phyloP scores from a whole-genome alignment of 2,329 filamentous ascomycete species.

The Aureobasidium mangrovei region DNA sequence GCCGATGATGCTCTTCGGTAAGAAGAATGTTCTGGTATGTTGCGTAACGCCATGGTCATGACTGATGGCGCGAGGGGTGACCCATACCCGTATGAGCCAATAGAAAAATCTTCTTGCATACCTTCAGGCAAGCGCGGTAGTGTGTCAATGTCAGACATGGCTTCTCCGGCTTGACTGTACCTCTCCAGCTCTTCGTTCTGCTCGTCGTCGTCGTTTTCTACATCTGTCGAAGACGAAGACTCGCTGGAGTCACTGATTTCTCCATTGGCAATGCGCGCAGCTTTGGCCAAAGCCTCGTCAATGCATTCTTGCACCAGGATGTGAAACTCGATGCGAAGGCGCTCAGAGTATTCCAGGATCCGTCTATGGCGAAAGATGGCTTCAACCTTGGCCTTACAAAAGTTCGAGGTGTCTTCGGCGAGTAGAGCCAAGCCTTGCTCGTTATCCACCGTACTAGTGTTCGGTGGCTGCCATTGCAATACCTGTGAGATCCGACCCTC shows the following conservation, averaged over 20 bases:
- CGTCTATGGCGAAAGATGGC: constrained; percentile 83
- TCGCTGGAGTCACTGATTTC: constrained; percentile 68
- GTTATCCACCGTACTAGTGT: constrained; percentile 81
- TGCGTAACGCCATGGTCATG: constrained; percentile 48
- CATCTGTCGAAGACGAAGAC: constrained; percentile 16
- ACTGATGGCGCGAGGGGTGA: constrained; percentile 44
- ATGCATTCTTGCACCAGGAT: constrained; percentile 93
- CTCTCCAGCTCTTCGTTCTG: constrained; percentile 41
- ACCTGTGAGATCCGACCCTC: constrained; percentile 93
- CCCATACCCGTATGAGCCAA: neutral
- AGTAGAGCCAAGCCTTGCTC: constrained; percentile 81
- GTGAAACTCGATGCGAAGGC: constrained; percentile 89
- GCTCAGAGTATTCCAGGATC: constrained; percentile 91
- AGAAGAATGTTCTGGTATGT: constrained; percentile 38
- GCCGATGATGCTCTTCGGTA: constrained; percentile 49
- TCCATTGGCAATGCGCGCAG: constrained; percentile 76
- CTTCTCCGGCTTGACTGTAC: neutral
- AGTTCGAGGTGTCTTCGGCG: constrained; percentile 81
- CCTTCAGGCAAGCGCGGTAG: constrained; percentile 1
- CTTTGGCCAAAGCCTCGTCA: constrained; percentile 81
- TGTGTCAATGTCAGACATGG: constrained; percentile 6
- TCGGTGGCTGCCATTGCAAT: constrained; percentile 91
- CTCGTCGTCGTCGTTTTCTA: constrained; percentile 39
- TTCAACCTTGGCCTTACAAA: constrained; percentile 82
- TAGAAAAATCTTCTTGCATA: constrained; percentile 10